Percentiles rank a stretch among this genome's conserved stretches.
phyloP scores from a whole-genome alignment of 2,329 filamentous ascomycete species.

The Zymoseptoria pseudotritici region DNA sequence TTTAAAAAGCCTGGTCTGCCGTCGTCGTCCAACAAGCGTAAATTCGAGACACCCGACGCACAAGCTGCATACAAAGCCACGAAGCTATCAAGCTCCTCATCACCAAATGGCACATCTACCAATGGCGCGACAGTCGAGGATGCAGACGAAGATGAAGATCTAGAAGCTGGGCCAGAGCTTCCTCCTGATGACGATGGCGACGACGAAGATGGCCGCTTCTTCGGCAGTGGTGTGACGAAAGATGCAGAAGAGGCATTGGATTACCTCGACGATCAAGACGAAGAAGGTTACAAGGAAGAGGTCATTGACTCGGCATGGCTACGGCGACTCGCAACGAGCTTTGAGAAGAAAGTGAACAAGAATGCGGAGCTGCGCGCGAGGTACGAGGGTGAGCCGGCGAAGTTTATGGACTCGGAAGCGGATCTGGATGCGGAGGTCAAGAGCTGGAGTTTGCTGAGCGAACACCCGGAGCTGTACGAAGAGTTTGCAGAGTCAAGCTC shows the following conservation, averaged over 20 bases:
- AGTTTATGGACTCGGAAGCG: slow-evolving; percentile 78
- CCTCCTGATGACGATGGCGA: slow-evolving; percentile 44
- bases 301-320: slow-evolving; percentile 82
- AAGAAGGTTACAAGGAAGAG: slow-evolving; percentile 51
- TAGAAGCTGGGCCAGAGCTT: slow-evolving; percentile 30
- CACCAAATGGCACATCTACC: slow-evolving; percentile 39
- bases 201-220: slow-evolving; percentile 90
- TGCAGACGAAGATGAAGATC: slow-evolving; percentile 48
- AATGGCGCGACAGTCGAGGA: slow-evolving; percentile 45
- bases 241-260: slow-evolving; percentile 78
- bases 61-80: slow-evolving; percentile 54
- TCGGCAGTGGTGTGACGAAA: slow-evolving; percentile 79
- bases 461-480: slow-evolving; percentile 74
- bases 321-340: slow-evolving; percentile 68
- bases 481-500: slow-evolving; percentile 73
- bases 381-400: slow-evolving; percentile 70
- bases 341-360: slow-evolving; percentile 84
- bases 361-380: slow-evolving; percentile 85
- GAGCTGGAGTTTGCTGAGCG: slow-evolving; percentile 73
- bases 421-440: slow-evolving; percentile 88
- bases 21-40: slow-evolving; percentile 44
- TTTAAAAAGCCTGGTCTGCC: slow-evolving; percentile 51
- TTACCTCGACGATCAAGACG: slow-evolving; percentile 67
- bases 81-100: slow-evolving; percentile 44
- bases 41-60: slow-evolving; percentile 49